Base-by-base conservation (phyloP, 495 filamentous ascomycete genomes). In the Mytilinidion resinicola region DNA sequence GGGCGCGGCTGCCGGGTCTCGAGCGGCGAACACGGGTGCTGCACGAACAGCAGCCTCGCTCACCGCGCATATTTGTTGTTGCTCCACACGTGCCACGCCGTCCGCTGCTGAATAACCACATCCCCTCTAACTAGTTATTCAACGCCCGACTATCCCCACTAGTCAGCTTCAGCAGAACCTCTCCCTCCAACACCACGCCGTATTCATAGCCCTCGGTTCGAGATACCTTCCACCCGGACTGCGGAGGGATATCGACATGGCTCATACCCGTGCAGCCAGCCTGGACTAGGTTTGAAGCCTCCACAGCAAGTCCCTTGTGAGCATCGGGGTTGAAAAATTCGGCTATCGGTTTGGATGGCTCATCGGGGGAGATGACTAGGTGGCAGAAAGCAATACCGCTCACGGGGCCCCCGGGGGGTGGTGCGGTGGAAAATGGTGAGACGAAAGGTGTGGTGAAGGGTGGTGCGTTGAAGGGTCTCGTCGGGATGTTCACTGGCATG, bases 111-210 rank as follows among this genome's bases (percentile, higher is more conserved):
- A 20, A 89, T 77, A 4, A 74, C 74, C 6, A 85, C 71, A 64
- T 90, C 85, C 1, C 87, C 87, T 7, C n/a, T n/a, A n/a, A n/a
- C n/a, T n/a, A n/a, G n/a, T 76, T 67, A 65, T 75, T 71, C 78
- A 90, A 71, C 5, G 69, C 60, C 52, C 74, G 68, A 49, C 69
- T 72, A 65, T 83, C 84, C 0, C 86, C 79, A 63, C 70, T 62
- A 61, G 88, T 86, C 10, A 90, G 69, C 62, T 79, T 68, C 70
- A 84, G 76, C 66, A 81, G 83, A 14, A 87, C 67, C 63, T 66
- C 61, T 1, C 70, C 70, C 53, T 73, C 69, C 39, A 73, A 19
- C 10, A 71, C 63, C n/a, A 55, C 48, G 3, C 66, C 60, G 30
- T 65, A 60, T 38, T 71, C 70, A 0, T 69, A 55, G 14, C 51